A percentile compares a stretch with the other conserved stretches of the same genome.
Evolutionary conservation across 257 asterid genomes (phyloP).

Genomic region (Nicotiana otophora): DNA sequence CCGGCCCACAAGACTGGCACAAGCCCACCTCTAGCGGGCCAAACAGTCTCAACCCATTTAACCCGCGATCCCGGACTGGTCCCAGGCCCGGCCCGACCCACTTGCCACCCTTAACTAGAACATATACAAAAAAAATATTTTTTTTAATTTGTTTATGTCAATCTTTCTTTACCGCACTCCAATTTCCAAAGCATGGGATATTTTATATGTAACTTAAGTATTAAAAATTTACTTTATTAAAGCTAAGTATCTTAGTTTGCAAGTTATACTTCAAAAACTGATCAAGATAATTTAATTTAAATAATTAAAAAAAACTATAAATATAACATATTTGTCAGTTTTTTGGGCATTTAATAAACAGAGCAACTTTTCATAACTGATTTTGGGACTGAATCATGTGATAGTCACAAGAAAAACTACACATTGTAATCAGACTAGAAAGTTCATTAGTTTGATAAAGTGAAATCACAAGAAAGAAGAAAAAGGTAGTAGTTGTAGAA

Average conservation of each 20-base stretch:
- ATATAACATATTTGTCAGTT: not conserved
- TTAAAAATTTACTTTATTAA: not conserved
- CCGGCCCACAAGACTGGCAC: too few relatives aligned
- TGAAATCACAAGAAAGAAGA: constrained; percentile 1
- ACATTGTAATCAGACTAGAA: not conserved
- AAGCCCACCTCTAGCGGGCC: too few relatives aligned
- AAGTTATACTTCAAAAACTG: not conserved
- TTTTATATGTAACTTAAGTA: too few relatives aligned
- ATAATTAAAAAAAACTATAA: not conserved
- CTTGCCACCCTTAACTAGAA: too few relatives aligned
- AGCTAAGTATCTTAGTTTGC: not conserved
- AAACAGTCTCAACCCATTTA: too few relatives aligned
- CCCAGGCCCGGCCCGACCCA: too few relatives aligned
- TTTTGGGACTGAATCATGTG: constrained; percentile 3
- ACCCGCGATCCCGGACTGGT: too few relatives aligned
- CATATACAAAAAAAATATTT: not conserved
- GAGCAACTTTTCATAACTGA: not conserved
- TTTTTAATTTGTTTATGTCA: not conserved
- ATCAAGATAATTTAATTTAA: not conserved
- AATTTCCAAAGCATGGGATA: not conserved
- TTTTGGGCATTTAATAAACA: constrained; percentile 1
- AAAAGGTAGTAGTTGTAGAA: not conserved
- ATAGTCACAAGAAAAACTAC: constrained; percentile 9
- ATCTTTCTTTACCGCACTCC: not conserved
- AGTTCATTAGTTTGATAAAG: not conserved